A percentile compares a stretch with the other conserved stretches of the same genome.
phyloP scores from a whole-genome alignment of 2,329 filamentous ascomycete species.

The Trichoderma breve region DNA sequence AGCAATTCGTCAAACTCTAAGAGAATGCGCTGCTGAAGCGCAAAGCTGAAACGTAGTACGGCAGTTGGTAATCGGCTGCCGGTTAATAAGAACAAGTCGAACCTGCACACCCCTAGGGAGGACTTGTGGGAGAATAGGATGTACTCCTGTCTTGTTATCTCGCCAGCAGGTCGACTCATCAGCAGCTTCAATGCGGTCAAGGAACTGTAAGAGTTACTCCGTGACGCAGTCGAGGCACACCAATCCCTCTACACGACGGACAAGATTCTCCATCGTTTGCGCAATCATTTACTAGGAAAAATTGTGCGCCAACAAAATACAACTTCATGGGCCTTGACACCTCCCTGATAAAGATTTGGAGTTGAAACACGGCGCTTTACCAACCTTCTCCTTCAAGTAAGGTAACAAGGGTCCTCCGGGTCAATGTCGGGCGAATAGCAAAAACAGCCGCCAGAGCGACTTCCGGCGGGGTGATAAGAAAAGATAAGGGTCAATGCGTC shows the following conservation, averaged over 20 bases:
- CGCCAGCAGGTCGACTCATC: constrained; percentile 19
- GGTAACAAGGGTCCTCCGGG: background rate
- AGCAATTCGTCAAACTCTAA: background rate
- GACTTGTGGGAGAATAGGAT: constrained; percentile 23
- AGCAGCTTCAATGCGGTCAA: constrained; percentile 10
- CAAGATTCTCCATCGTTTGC: constrained; percentile 6
- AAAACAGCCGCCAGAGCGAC: background rate
- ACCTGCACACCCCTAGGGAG: constrained; percentile 17
- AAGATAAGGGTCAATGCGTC: constrained; percentile 16
- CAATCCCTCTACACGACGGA: constrained; percentile 5
- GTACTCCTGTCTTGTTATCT: constrained; percentile 16
- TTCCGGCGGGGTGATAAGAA: constrained; percentile 20
- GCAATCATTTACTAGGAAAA: background rate
- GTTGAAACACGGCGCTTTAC: background rate
- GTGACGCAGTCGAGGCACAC: constrained; percentile 17
- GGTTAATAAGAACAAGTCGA: background rate
- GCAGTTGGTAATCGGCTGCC: background rate
- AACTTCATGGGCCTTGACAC: background rate
- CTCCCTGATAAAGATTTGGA: background rate
- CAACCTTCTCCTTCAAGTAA: constrained; percentile 2
- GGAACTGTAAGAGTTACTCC: constrained; percentile 16
- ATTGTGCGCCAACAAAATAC: background rate
- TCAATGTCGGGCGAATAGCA: constrained; percentile 6
- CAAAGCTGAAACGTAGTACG: background rate
- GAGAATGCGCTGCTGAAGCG: background rate